Evolutionary conservation across 805 yeast species (phyloP).

Genomic region (Myxozyma lipomycoides): DNA sequence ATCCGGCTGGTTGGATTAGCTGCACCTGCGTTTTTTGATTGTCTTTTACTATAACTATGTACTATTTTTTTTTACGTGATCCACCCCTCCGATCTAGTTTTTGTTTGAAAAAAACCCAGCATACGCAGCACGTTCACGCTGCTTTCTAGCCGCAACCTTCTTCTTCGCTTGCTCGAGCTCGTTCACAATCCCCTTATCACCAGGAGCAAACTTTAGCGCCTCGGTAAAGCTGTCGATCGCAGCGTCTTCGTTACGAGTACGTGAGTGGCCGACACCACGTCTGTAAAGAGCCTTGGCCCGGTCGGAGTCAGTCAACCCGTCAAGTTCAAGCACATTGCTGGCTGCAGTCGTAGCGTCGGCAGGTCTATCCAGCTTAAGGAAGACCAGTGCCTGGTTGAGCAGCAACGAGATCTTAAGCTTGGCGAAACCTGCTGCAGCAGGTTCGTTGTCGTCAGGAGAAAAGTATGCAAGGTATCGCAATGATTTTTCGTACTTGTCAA

Average conservation of each 20-base stretch:
- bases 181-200: constrained; percentile 35
- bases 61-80: no score
- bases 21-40: no score
- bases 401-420: constrained; percentile 56
- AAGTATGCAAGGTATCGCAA: constrained; percentile 63
- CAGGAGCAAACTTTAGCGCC: constrained; percentile 63
- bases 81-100: no score
- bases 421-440: constrained; percentile 16
- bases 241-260: constrained; percentile 61
- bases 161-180: constrained; percentile 31
- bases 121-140: constrained; percentile 40
- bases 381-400: constrained; percentile 71
- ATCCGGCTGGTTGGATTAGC: no score
- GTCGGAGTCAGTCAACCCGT: constrained; percentile 58
- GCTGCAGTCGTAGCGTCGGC: constrained; percentile 56
- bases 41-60: no score
- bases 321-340: constrained; percentile 60
- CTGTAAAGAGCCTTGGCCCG: constrained; percentile 83
- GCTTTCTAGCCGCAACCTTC: constrained; percentile 23
- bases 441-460: constrained; percentile 54
- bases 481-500: constrained; percentile 70
- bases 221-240: constrained; percentile 64
- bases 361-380: constrained; percentile 59
- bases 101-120: constrained; percentile 40
- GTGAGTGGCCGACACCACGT: constrained; percentile 69